Conservation (phyloP, 345 rosid genomes). For the Punica granatum region DNA sequence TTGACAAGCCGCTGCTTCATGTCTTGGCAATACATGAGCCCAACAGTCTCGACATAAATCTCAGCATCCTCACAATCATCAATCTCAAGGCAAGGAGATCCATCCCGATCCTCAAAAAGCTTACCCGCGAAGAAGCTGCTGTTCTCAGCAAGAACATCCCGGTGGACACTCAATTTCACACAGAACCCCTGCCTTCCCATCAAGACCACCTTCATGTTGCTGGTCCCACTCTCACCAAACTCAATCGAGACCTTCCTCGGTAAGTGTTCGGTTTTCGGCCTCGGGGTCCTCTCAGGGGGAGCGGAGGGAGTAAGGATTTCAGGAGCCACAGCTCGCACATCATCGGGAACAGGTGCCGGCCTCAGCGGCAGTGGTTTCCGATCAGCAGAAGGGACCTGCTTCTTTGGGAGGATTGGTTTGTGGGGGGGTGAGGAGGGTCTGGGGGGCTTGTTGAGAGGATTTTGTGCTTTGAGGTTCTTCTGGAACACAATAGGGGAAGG, state of each 20-base stretch:
- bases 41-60: slow-evolving; percentile 87
- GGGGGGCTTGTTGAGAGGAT: slow-evolving; percentile 46
- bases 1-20: slow-evolving; percentile 87
- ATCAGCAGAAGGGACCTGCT: slow-evolving; percentile 17
- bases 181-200: slow-evolving; percentile 91
- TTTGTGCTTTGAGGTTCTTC: slow-evolving; percentile 61
- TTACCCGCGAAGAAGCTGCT: slow-evolving; percentile 69
- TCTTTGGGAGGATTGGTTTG: slow-evolving; percentile 39
- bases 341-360: slow-evolving; percentile 46
- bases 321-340: slow-evolving; percentile 26
- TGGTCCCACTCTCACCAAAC: slow-evolving; percentile 86
- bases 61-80: slow-evolving; percentile 87
- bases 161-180: slow-evolving; percentile 89
- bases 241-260: slow-evolving; percentile 92
- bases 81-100: slow-evolving; percentile 61
- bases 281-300: slow-evolving; percentile 48
- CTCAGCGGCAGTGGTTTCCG: slow-evolving; percentile 10
- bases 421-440: slow-evolving; percentile 58
- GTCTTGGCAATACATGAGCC: slow-evolving; percentile 96
- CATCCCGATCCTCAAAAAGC: slow-evolving; percentile 46
- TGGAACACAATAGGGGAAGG: slow-evolving; percentile 94
- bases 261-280: slow-evolving; percentile 66
- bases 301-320: slow-evolving; percentile 30
- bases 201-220: slow-evolving; percentile 77
- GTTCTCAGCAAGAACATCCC: slow-evolving; percentile 58